Evolutionary conservation across 2,329 filamentous ascomycete genomes (phyloP), one percentile per base, ranked within the genome.

Genomic region (Arthrobotrys entomopaga): DNA sequence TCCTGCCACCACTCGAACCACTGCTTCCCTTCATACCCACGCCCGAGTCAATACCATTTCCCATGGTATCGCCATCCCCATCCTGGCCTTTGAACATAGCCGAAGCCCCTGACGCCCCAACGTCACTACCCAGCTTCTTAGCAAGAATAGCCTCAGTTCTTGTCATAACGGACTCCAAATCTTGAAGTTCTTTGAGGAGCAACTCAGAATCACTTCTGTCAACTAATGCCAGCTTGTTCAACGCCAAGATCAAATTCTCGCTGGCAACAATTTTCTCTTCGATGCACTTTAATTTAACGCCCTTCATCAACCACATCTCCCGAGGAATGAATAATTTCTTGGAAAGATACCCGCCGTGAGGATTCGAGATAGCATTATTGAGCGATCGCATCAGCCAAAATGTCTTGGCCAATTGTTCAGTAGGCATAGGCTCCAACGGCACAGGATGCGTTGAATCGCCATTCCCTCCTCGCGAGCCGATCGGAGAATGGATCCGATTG

Each of bases 371-470:
- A 0, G 93, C 97, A 81, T 97, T 92, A 80, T 95, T 96, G 24
- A 99, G 85, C 75, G 91, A 93, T 64, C 95, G 89, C 92, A 99
- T 97, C 50, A 99, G 85, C 95, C 95, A 99, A 81, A 97, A 99
- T 1, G 95, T 96, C 19, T 95, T 89, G n/a, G 98, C 85, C 79
- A 97, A 86, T 72, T 90, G 89, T 46, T 96, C 92, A 40, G 90
- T 91, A 0, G 95, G 95, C 80, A 96, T 99, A 2, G 95, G 91
- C 80, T 99, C 95, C 3, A 99, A 85, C 0, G 92, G 88, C 77
- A 92, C 89, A 2, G 86, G 84, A 66, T 90, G 89, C 1, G 89
- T 87, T n/a, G 88, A 89, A 1, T 88, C 88, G 2, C 48, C 15
- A n/a, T 74, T 57, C 0, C 90, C 86, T 34, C 82, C 85, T 26